phyloP scores from a whole-genome alignment of 202 grass and related monocot species.

The Eragrostis tef region DNA sequence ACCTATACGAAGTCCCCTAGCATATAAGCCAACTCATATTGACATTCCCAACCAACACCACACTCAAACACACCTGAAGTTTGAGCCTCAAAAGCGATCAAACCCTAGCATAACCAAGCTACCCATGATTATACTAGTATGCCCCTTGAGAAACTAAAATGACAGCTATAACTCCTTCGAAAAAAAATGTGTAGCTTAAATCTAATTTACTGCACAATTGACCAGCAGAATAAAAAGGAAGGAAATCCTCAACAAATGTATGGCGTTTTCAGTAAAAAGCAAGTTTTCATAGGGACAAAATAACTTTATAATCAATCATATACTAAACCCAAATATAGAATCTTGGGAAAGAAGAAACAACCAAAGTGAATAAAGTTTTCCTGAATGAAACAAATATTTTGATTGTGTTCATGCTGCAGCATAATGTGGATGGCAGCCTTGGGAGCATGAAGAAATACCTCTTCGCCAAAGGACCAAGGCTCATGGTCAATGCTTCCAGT shows the following conservation, averaged over 20 bases:
- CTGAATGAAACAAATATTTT: background rate
- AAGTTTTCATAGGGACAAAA: slow-evolving; percentile 4
- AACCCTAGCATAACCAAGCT: too few species aligned
- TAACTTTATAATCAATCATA: background rate
- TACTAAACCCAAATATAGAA: background rate
- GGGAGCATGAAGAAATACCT: slow-evolving; percentile 54
- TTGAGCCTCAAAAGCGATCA: too few species aligned
- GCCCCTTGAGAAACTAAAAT: too few species aligned
- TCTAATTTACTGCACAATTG: background rate
- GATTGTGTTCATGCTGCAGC: background rate
- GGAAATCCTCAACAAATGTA: slow-evolving; percentile 24
- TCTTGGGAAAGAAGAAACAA: slow-evolving; percentile 15
- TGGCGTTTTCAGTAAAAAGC: slow-evolving; percentile 1
- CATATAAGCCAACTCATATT: too few species aligned
- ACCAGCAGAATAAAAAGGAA: background rate
- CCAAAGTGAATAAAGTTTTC: slow-evolving; percentile 17
- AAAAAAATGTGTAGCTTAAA: slow-evolving; percentile 5
- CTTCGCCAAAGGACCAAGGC: slow-evolving; percentile 97
- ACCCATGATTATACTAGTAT: background rate
- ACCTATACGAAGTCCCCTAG: too few species aligned
- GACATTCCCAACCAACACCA: too few species aligned
- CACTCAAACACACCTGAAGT: too few species aligned
- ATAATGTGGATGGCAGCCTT: background rate
- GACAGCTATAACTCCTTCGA: background rate
- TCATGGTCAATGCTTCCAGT: slow-evolving; percentile 77